phyloP scores from a whole-genome alignment of 371 early-diverging fungal genomes.

The Mucor mucedo region DNA sequence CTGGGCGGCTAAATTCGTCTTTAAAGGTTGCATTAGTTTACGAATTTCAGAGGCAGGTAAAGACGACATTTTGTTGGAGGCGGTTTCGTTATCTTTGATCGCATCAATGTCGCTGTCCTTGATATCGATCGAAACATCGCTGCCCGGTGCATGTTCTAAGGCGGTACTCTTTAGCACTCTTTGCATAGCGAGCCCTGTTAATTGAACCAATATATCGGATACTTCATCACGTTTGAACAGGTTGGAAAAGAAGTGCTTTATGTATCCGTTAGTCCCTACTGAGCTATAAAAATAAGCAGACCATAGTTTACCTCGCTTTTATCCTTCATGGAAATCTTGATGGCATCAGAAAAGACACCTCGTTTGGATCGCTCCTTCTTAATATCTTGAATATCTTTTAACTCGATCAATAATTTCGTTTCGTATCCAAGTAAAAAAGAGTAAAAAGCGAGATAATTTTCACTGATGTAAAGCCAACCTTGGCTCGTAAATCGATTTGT shows the following conservation, averaged over 20 bases:
- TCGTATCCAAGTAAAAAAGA: conserved; percentile 93
- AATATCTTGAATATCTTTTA: conserved; percentile 90
- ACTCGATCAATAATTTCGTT: conserved; percentile 86
- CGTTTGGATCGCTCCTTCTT: conserved; percentile 81
- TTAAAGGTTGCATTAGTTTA: conserved; percentile 58
- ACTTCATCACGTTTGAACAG: conserved; percentile 94
- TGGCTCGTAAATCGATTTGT: conserved; percentile 85
- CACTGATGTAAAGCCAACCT: conserved; percentile 96
- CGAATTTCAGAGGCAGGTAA: conserved; percentile 37
- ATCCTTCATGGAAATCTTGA: conserved; percentile 83
- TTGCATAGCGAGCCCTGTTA: conserved; percentile 88
- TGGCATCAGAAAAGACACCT: conserved; percentile 88
- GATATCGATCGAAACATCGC: conserved; percentile 52
- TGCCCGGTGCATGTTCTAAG: conserved; percentile 71
- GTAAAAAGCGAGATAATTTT: conserved; percentile 93
- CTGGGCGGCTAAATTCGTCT: conserved; percentile 68
- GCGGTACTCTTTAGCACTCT: conserved; percentile 82
- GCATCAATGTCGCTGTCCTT: conserved; percentile 44
- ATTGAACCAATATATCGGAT: conserved; percentile 87
- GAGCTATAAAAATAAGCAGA: too few relatives aligned
- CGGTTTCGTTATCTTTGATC: conserved; percentile 28
- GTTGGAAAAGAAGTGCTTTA: conserved; percentile 87
- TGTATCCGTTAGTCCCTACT: too few relatives aligned
- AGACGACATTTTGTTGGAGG: conserved; percentile 22
- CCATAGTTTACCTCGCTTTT: conserved; percentile 67